phyloP scores from a whole-genome alignment of 768 basidiomycete genomes.

The Amanita phalloides region DNA sequence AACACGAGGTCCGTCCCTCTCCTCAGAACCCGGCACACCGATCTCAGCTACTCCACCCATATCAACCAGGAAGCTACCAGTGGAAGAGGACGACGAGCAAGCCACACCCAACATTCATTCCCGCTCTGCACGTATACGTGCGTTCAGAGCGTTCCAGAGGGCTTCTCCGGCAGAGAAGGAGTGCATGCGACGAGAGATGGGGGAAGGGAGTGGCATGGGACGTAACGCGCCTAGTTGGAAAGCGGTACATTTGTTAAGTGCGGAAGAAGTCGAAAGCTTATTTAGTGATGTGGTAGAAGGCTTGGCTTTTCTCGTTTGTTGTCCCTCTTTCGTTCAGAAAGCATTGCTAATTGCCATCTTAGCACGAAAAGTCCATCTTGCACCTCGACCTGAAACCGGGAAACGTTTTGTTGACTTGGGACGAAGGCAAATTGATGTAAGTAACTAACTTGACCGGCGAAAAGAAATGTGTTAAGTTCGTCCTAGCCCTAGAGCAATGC shows the following conservation, averaged over 20 bases:
- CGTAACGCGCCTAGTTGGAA: conserved; percentile 37
- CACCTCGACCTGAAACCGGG: conserved; percentile 93
- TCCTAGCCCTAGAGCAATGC: conserved; percentile 79
- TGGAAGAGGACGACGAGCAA: not conserved
- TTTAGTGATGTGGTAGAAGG: conserved; percentile 85
- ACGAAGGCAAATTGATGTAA: conserved; percentile 75
- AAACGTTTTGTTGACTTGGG: conserved; percentile 88
- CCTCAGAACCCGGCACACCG: conserved; percentile 13
- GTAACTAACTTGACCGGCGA: conserved; percentile 12
- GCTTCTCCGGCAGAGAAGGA: conserved; percentile 57
- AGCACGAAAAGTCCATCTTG: conserved; percentile 79
- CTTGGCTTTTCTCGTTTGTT: conserved; percentile 71
- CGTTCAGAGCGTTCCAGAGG: conserved; percentile 60
- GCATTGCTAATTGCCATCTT: conserved; percentile 3
- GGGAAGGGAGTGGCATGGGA: conserved; percentile 17
- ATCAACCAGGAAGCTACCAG: conserved; percentile 9
- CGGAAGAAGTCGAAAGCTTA: conserved; percentile 72
- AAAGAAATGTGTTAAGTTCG: not conserved
- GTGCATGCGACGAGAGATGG: conserved; percentile 43
- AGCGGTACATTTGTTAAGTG: conserved; percentile 76
- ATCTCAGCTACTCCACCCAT: conserved; percentile 10
- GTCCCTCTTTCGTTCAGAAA: not conserved
- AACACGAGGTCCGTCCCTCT: conserved; percentile 7
- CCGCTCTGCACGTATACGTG: conserved; percentile 63
- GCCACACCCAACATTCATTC: conserved; percentile 28